Evolutionary conservation across 345 rosid species (phyloP), one percentile per base, ranked within the genome.

Genomic region (Heritiera fomes): DNA sequence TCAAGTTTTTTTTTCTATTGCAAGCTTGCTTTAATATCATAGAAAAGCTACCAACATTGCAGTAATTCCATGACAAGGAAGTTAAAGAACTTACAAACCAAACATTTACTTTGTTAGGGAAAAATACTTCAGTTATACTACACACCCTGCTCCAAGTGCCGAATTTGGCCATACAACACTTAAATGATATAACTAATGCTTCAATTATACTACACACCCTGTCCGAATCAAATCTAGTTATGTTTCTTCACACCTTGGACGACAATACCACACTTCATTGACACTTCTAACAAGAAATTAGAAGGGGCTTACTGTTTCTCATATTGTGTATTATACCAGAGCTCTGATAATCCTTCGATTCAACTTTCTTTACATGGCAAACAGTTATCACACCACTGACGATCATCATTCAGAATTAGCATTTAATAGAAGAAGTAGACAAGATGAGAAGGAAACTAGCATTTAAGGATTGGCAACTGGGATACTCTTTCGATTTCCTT

Each of bases 401-500:
- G n/a, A 60, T 55, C 74, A 66, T 47, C 41, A 18, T 46, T 53
- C 30, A 17, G n/a, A 77, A 74, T 65, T 71, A 78, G 65, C 8
- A 38, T 67, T 66, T 67, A 45, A 32, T 18, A 0, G 45, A 55
- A 65, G 34, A 55, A 65, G 34, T 45, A 60, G 53, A 63, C 52
- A 41, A 18, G 52, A 45, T 6, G 1, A 12, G 23, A 18, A 38
- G 49, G 65, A 46, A 47, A 10, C 84, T 86, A 88, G 45, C 61
- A 23, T 64, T 83, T 83, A n/a, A 52, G 89, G 85, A 80, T 81
- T 11, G 83, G 77, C 76, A 87, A 75, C 68, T 82, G 67, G 20
- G 97, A 85, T 79, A 92, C 80, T 84, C 86, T 89, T 82, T 85
- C 80, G 45, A 96, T 96, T 85, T 92, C 98, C 71, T 88, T 91